These are phyloP conservation scores for Fusarium protoensiforme DNA, from an alignment of 2,329 filamentous ascomycete genomes.

Conservation along the genomic window DNA sequence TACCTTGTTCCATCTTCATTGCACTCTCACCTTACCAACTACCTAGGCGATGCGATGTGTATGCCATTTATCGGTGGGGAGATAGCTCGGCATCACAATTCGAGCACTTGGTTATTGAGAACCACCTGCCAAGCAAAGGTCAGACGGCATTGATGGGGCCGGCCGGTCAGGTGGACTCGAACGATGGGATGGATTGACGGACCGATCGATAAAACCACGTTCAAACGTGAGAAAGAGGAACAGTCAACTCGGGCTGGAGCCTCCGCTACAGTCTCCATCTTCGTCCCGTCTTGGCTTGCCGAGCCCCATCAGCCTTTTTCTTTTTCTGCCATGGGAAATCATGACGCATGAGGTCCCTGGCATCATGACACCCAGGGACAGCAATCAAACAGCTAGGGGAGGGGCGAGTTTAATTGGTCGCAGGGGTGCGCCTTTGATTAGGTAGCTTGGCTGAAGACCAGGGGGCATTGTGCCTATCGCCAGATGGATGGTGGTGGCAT, in stretches of 20 bases:
- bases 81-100: not conserved
- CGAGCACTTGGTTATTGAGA: not conserved
- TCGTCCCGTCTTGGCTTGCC: constrained; percentile 29
- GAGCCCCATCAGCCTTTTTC: constrained; percentile 6
- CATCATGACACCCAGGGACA: constrained; percentile 30
- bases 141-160: constrained; percentile 27
- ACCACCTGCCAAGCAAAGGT: constrained; percentile 17
- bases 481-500: not conserved
- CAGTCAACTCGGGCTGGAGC: constrained; percentile 21
- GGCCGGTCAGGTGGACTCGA: constrained; percentile 22
- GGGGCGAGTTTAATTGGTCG: constrained; percentile 22
- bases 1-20: constrained; percentile 16
- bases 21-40: not conserved
- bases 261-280: constrained; percentile 19
- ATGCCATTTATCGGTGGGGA: not conserved
- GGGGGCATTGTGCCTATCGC: not conserved
- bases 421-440: constrained; percentile 25
- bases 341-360: constrained; percentile 27
- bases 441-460: not conserved
- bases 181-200: constrained; percentile 34
- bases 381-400: constrained; percentile 8
- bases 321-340: constrained; percentile 4
- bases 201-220: constrained; percentile 30
- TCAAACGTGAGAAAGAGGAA: constrained; percentile 9
- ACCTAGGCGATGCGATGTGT: constrained; percentile 2